Evolutionary conservation across 1,284 basidiomycete species (phyloP), one percentile per base, ranked within the genome.

Genomic region (Pseudozyma sp.): DNA sequence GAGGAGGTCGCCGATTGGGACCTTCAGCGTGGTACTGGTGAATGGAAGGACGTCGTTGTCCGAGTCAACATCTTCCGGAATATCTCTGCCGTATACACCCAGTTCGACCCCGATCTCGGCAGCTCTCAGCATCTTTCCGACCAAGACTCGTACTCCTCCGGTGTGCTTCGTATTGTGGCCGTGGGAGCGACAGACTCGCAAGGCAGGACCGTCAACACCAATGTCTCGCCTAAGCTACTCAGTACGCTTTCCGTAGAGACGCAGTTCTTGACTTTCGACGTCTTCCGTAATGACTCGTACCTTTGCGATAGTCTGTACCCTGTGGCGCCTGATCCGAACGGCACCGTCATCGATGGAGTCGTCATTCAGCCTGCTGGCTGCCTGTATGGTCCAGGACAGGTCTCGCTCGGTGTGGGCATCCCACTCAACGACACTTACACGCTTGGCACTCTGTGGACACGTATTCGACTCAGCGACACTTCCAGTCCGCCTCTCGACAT

Each of bases 21-120:
- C 79, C 92, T 99, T 62, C 90, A 93, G 50, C 93, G 97, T 85
- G 95, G 93, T 69, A 95, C 93, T n/a, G 95, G 95, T 83, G 95
- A 97, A 63, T 96, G 95, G 86, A 94, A 94, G 83, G 94, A 96
- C 84, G 94, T 94, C 2, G 94, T 99, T 70, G 96, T 99, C 0
- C 88, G 97, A 44, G 95, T 99, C 52, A 97, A 99, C 84, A 88
- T 99, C 51, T 98, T 97, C 88, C 90, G 92, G n/a, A 83, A 83
- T 69, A 63, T 83, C 52, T 80, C 80, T n/a, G 70, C 80, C 45
- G 72, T 83, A 21, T 83, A 80, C 48, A 67, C 72, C 42, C 81
- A 83, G 38, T 74, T 80, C 64, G 80, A 83, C 21, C 34, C 67
- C 44, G 59, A 56, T 13, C 59, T 61, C 39, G 49, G 36, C 49